Percentiles rank a stretch among this genome's conserved stretches.
These are phyloP conservation scores for Gossypium schwendimanii DNA, from an alignment of 441 rosid species.

Conservation along the genomic window DNA sequence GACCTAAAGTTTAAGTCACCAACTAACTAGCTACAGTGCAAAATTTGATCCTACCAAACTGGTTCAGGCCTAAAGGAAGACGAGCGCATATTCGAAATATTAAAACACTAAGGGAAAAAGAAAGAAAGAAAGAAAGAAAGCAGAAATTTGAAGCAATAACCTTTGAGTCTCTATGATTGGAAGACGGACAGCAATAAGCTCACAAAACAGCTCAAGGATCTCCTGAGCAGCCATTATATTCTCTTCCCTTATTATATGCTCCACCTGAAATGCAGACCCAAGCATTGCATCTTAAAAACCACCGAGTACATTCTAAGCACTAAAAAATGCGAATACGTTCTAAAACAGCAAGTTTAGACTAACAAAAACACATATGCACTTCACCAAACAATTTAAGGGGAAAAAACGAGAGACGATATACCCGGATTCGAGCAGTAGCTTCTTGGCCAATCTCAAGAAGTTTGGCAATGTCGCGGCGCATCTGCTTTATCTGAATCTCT, in stretches of 20 bases:
- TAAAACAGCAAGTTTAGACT: background rate
- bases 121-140: background rate
- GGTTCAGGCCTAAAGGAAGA: background rate
- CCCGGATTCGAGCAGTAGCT: constrained; percentile 97
- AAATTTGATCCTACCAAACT: background rate
- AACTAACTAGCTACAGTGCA: background rate
- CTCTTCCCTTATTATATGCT: constrained; percentile 89
- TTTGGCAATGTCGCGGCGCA: constrained; percentile 89
- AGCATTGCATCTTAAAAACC: background rate
- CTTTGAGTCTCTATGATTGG: constrained; percentile 81
- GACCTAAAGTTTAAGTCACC: background rate
- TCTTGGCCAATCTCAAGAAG: constrained; percentile 97
- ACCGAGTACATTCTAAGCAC: background rate
- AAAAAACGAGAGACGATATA: constrained; percentile 14
- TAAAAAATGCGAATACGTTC: background rate
- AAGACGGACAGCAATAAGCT: constrained; percentile 81
- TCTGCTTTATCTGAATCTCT: constrained; percentile 79
- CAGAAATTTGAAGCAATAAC: constrained; percentile 24
- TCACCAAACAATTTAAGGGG: background rate
- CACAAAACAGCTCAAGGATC: constrained; percentile 77
- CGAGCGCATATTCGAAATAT: background rate
- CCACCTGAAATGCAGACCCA: constrained; percentile 50
- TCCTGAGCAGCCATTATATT: constrained; percentile 98
- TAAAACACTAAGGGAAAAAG: background rate
- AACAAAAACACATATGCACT: background rate